These are phyloP conservation scores for Hyaloscypha bicolor DNA, from an alignment of 495 filamentous ascomycete genomes.

Conservation along the genomic window DNA sequence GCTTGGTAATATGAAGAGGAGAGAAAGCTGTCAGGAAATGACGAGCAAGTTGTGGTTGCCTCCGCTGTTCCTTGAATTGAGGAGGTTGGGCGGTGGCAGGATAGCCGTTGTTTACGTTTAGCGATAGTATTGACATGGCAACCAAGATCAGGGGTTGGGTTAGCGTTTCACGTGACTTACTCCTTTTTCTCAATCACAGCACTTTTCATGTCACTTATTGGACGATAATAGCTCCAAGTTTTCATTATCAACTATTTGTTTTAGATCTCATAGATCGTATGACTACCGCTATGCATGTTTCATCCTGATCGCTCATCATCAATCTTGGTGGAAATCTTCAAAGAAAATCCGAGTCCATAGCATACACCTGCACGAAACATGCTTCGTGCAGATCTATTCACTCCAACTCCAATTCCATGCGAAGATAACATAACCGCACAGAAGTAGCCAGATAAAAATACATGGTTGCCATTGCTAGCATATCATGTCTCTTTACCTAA, in stretches of 20 bases:
- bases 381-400: conserved; percentile 11
- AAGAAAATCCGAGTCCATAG: background rate
- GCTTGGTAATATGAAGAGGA: conserved; percentile 1
- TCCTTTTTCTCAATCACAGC: background rate
- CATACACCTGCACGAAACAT: conserved; percentile 9
- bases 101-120: conserved; percentile 8
- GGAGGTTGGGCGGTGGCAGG: conserved; percentile 12
- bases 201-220: background rate
- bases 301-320: conserved; percentile 9
- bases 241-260: conserved; percentile 13
- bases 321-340: conserved; percentile 1
- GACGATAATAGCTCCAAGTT: background rate
- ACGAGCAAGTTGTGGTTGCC: conserved; percentile 7
- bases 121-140: background rate
- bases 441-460: conserved; percentile 19
- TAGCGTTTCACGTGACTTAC: conserved; percentile 1
- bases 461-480: conserved; percentile 31
- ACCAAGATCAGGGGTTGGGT: background rate
- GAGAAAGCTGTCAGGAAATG: background rate
- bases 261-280: conserved; percentile 1
- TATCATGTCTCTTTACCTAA: conserved; percentile 26
- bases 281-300: conserved; percentile 4
- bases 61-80: conserved; percentile 6
- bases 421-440: conserved; percentile 22
- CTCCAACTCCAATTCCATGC: conserved; percentile 24